Conservation (phyloP, 768 basidiomycete genomes). For the Mycena amicta region DNA sequence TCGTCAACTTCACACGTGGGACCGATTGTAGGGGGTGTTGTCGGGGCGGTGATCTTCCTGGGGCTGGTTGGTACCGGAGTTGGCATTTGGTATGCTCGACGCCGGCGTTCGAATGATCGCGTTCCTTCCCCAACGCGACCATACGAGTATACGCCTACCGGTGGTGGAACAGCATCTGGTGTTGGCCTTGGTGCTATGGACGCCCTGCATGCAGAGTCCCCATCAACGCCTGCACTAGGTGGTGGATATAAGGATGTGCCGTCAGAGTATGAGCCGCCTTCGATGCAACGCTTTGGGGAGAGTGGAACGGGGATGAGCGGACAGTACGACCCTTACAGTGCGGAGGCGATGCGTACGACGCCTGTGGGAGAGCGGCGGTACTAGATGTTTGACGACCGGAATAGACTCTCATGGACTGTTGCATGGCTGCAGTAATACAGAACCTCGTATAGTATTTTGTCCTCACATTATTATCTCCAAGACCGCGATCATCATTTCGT, state of each 20-base stretch:
- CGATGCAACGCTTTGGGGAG: conserved; percentile 13
- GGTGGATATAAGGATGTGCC: conserved; percentile 11
- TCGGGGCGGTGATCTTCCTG: conserved; percentile 43
- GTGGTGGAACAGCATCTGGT: conserved; percentile 11
- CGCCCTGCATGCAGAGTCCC: conserved; percentile 5
- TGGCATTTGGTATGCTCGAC: conserved; percentile 60
- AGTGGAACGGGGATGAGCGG: conserved; percentile 10
- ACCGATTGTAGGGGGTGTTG: conserved; percentile 41
- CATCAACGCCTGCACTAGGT: conserved; percentile 1
- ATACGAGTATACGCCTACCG: conserved; percentile 15
- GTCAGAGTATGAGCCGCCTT: conserved; percentile 9
- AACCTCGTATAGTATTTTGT: too few relatives aligned
- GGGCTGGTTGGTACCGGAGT: conserved; percentile 38
- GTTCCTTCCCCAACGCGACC: conserved; percentile 39
- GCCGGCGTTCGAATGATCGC: conserved; percentile 61
- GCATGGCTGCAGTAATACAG: too few relatives aligned
- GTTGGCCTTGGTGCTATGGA: conserved; percentile 19
- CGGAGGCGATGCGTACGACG: conserved; percentile 8
- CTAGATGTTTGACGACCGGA: neutral
- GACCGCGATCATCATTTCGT: too few relatives aligned
- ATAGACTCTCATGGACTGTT: neutral
- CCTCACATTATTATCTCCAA: too few relatives aligned
- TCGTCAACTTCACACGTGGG: conserved; percentile 23
- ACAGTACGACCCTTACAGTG: conserved; percentile 18
- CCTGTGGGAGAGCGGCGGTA: neutral